Evolutionary conservation across 2,329 filamentous ascomycete species (phyloP), one percentile per base, ranked within the genome.

Genomic region (Plectosphaerella sp.): DNA sequence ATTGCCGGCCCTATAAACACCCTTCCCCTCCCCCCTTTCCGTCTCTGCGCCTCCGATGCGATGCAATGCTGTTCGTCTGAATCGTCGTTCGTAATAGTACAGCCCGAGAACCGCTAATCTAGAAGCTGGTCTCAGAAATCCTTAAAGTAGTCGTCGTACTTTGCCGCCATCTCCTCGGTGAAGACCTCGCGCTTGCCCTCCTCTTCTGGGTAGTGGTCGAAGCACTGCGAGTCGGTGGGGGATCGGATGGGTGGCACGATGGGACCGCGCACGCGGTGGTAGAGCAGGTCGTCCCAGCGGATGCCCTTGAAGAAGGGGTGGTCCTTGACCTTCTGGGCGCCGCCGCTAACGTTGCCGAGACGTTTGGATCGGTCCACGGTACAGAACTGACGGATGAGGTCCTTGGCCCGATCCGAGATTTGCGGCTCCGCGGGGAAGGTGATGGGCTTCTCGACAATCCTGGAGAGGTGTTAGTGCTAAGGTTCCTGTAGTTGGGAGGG

Each of bases 171-270:
- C 45, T 90, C 87, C 42, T 82, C 77, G 4, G 85, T 88, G 62
- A 91, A 92, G 52, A 75, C 71, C 39, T 88, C 84, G 52, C 80
- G 74, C 47, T 78, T 77, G 50, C 76, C 81, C 53, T 87, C 83
- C 63, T 91, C 87, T 54, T 90, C 87, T n/a, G 89, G 87, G 61
- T 93, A 94, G 42, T 86, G 78, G 62, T 93, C 89, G 62, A 93
- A 94, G 66, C 90, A 93, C 63, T 88, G 80, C 16, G 89, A 86
- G 63, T 93, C 89, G 33, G 87, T 88, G 0, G 84, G 79, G 48
- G 83, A 87, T 22, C 85, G 76, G 28, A 93, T 73, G 51, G 87
- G 85, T n/a, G 88, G 89, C 49, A 89, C 77, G 58, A 92, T 91
- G 5, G 88, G 88, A 0, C 88, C 88, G 47, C 78, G 74, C 48